Conservation (phyloP, 176 grass and related monocot genomes). For the Zizania latifolia region DNA sequence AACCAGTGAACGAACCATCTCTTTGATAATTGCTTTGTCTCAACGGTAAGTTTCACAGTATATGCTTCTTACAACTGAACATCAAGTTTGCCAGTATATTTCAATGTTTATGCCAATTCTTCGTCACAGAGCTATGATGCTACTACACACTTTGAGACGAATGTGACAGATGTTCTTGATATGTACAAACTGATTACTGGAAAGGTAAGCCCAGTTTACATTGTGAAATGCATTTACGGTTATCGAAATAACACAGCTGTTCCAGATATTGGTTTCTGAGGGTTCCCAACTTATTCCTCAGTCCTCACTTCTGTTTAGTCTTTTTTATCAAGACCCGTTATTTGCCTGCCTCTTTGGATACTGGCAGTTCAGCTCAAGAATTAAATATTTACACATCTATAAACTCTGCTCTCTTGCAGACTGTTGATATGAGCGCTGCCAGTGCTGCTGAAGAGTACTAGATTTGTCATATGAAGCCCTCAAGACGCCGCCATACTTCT, state of each 20-base stretch:
- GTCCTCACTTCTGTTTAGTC: background rate
- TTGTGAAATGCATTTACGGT: background rate
- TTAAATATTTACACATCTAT: conserved; percentile 29
- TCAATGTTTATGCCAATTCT: conserved; percentile 32
- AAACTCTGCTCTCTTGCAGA: conserved; percentile 21
- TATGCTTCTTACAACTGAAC: conserved; percentile 7
- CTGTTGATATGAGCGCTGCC: conserved; percentile 72
- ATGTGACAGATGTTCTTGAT: conserved; percentile 71
- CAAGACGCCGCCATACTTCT: conserved; percentile 1
- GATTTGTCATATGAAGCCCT: background rate
- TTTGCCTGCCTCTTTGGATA: background rate
- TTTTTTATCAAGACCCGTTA: background rate
- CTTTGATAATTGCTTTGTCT: conserved; percentile 88
- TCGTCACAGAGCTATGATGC: conserved; percentile 75
- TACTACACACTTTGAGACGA: conserved; percentile 93
- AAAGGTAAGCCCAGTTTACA: conserved; percentile 47
- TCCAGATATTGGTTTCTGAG: background rate
- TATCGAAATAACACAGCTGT: background rate
- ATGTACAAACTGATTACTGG: conserved; percentile 87
- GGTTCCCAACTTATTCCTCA: background rate
- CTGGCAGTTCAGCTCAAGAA: conserved; percentile 51
- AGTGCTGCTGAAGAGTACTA: conserved; percentile 85
- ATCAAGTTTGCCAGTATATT: background rate
- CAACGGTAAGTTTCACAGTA: conserved; percentile 52
- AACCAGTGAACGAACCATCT: conserved; percentile 78